Percentiles rank a stretch among this genome's conserved stretches.
Evolutionary conservation across 2,329 filamentous ascomycete species (phyloP).

Genomic region (Juglanconis oblonga): DNA sequence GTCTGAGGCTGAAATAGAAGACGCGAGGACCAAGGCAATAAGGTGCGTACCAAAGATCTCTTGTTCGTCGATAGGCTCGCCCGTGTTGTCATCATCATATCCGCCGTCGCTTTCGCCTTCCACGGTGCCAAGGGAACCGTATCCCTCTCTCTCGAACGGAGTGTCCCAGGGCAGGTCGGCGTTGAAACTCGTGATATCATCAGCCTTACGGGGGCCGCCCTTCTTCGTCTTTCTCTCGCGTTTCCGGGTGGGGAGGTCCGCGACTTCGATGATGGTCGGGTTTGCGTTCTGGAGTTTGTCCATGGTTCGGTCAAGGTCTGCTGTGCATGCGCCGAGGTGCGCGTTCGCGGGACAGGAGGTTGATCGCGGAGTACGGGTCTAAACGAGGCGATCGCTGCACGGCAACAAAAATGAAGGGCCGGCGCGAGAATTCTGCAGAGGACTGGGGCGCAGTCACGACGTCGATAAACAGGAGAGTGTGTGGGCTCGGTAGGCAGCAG

Average conservation of each 20-base stretch:
- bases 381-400: conserved; percentile 12
- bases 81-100: conserved; percentile 52
- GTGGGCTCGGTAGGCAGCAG: not conserved
- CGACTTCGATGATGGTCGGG: conserved; percentile 84
- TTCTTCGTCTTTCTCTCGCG: conserved; percentile 41
- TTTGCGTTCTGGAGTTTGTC: conserved; percentile 71
- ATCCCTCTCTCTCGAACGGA: conserved; percentile 20
- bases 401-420: conserved; percentile 1
- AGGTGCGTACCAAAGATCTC: conserved; percentile 81
- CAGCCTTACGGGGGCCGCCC: conserved; percentile 44
- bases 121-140: conserved; percentile 27
- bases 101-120: conserved; percentile 24
- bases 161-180: conserved; percentile 24
- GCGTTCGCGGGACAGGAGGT: not conserved
- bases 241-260: conserved; percentile 81
- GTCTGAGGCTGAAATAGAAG: not conserved
- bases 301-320: conserved; percentile 25
- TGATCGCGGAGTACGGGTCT: not conserved
- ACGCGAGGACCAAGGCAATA: not conserved
- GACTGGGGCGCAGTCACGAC: too few relatives aligned
- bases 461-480: not conserved
- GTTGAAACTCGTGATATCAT: conserved; percentile 45
- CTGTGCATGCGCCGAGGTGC: not conserved
- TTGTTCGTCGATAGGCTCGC: conserved; percentile 91
- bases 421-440: not conserved